These are phyloP conservation scores for Aspergillus chevalieri DNA, from an alignment of 2,329 filamentous ascomycete species.

Conservation along the genomic window DNA sequence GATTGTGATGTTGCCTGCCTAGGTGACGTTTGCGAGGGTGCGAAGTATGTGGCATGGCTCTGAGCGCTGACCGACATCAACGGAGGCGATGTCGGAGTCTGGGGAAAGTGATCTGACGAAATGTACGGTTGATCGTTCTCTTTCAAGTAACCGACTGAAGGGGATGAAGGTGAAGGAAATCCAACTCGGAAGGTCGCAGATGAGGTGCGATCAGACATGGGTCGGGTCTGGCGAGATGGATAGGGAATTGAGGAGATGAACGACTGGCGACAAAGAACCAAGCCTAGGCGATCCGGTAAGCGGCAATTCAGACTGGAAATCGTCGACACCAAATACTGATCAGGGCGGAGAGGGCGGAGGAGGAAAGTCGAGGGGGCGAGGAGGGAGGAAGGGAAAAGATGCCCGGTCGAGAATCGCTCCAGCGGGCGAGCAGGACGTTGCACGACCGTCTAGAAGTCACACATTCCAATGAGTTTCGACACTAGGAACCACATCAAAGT, in stretches of 20 bases:
- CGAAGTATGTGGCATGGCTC: conserved; percentile 43
- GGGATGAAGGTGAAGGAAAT: conserved; percentile 40
- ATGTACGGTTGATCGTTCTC: conserved; percentile 22
- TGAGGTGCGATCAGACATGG: conserved; percentile 36
- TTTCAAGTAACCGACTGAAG: conserved; percentile 35
- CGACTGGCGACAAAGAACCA: conserved; percentile 4
- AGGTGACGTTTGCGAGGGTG: conserved; percentile 41
- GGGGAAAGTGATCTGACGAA: conserved; percentile 29
- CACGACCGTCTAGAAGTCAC: conserved; percentile 26
- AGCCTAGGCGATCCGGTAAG: neutral
- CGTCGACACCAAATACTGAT: conserved; percentile 3
- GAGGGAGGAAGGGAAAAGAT: conserved; percentile 3
- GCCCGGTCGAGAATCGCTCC: conserved; percentile 28
- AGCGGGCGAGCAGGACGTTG: conserved; percentile 28
- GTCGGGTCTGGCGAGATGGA: conserved; percentile 10
- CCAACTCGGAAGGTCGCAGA: conserved; percentile 30
- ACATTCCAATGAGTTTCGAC: conserved; percentile 24
- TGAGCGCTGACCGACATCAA: conserved; percentile 47
- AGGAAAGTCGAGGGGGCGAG: conserved; percentile 13
- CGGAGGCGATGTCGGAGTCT: conserved; percentile 40
- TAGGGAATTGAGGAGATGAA: neutral
- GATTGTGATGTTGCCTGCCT: conserved; percentile 38
- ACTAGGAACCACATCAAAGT: conserved; percentile 8
- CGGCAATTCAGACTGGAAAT: neutral
- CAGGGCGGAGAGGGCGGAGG: conserved; percentile 8